Conservation (phyloP, 768 basidiomycete genomes). For the Suillus cothurnatus region DNA sequence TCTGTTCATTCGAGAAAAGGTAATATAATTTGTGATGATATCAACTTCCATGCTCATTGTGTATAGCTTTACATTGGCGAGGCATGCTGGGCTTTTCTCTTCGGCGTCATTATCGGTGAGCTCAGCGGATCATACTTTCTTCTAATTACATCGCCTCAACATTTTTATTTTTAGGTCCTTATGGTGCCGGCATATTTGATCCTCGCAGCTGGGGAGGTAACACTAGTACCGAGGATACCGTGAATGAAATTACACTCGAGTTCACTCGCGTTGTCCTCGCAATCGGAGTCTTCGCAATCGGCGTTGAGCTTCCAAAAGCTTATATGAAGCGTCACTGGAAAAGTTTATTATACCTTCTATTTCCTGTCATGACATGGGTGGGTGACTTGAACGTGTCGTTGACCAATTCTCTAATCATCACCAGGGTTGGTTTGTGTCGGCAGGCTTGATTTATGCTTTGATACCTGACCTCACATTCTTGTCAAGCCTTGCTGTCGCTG, state of each 20-base stretch:
- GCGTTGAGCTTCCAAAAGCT: conserved; percentile 95
- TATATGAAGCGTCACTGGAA: conserved; percentile 95
- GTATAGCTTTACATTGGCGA: conserved; percentile 88
- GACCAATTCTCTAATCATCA: conserved; percentile 9
- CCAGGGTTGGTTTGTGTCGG: conserved; percentile 94
- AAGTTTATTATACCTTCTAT: conserved; percentile 81
- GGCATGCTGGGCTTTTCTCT: conserved; percentile 93
- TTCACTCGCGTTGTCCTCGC: conserved; percentile 90
- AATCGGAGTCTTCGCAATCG: conserved; percentile 96
- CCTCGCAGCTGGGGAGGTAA: conserved; percentile 73
- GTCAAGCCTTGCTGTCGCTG: conserved; percentile 86
- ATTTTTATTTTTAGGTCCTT: conserved; percentile 58
- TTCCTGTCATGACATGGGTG: conserved; percentile 85
- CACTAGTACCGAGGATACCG: conserved; percentile 40
- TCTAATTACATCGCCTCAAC: conserved; percentile 12
- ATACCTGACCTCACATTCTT: conserved; percentile 90
- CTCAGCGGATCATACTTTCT: conserved; percentile 12
- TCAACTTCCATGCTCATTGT: background rate
- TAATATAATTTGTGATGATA: conserved; percentile 28
- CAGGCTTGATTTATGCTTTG: conserved; percentile 87
- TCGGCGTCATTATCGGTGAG: conserved; percentile 87
- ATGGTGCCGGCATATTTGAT: conserved; percentile 79
- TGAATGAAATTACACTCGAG: conserved; percentile 87
- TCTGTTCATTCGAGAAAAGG: conserved; percentile 85
- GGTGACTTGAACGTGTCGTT: conserved; percentile 31